Evolutionary conservation across 352 stramenopile species (phyloP), one percentile per base, ranked within the genome.

Genomic region (Peronosclerospora sorghi): DNA sequence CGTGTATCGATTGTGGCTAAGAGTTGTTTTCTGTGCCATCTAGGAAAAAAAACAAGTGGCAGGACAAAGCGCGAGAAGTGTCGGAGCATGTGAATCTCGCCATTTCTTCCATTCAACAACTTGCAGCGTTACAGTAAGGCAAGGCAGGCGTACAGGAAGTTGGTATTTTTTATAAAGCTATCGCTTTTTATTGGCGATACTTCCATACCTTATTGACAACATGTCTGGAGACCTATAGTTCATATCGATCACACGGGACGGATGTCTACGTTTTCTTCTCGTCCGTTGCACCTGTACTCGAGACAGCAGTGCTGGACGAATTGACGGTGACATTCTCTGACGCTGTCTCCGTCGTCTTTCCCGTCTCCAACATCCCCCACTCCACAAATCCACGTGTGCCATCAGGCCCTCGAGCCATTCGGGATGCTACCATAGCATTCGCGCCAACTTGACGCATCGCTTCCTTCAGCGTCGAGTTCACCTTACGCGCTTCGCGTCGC

Each of bases 341-440:
- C 10, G 40, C 12, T 13, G 27, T 34, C 14, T 44, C 24, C 2
- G 29, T 51, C 26, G 21, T 37, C 53, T 56, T 36, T 13, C 37
- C 35, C 19, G 45, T 30, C 17, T 46, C 26, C 0, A 29, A 46
- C 15, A 68, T 62, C 78, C 78, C 87, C 12, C 71, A 72, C 4
- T 62, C 47, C 32, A 21, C 29, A 56, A 90, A 90, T 4, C 78
- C 78, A 36, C 75, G 73, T 17, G 74, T 73, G 48, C 74, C 78
- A 44, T 90, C 68, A 1, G 74, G 78, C 2, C 78, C 78, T 45
- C 79, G 83, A 10, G 74, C 78, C 64, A 82, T 87, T 35, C 75
- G 68, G 29, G 70, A 83, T 17, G 59, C 54, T 19, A 69, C 69
- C 41, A 82, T 63, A 0, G 74, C 72, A 18, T 59, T 81, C n/a